phyloP scores from a whole-genome alignment of 2,329 filamentous ascomycete species.

The Xylariomycetidae sp. region DNA sequence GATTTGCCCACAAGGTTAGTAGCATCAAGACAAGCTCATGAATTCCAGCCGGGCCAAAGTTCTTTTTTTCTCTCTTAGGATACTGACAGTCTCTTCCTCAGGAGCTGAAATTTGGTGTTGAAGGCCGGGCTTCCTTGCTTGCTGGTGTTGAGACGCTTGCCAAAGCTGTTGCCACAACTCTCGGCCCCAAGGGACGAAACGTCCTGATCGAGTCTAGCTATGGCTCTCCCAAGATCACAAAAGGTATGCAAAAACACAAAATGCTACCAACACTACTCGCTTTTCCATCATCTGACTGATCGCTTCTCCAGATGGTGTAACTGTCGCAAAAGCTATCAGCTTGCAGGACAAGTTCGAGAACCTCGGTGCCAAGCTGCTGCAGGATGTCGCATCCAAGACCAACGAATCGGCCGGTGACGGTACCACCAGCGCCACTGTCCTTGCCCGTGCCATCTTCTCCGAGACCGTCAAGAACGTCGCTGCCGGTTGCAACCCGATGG shows the following conservation, averaged over 20 bases:
- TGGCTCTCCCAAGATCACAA: constrained; percentile 98
- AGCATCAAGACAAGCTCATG: too few relatives aligned
- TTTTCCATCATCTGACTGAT: too few relatives aligned
- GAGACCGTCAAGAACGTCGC: constrained; percentile 99
- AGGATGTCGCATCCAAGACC: constrained; percentile 98
- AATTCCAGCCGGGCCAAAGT: too few relatives aligned
- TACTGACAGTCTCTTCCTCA: constrained; percentile 34
- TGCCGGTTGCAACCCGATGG: constrained; percentile 99
- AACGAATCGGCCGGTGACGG: constrained; percentile 99
- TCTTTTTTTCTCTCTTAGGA: too few relatives aligned
- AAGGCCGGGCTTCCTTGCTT: constrained; percentile 82
- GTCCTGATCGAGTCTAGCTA: constrained; percentile 98
- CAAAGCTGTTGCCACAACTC: constrained; percentile 90
- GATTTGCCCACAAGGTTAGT: constrained; percentile 93
- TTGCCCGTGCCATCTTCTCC: constrained; percentile 97
- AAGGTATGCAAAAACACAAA: constrained; percentile 70
- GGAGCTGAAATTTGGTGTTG: constrained; percentile 98
- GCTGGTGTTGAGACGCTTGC: constrained; percentile 95
- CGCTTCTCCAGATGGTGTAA: constrained; percentile 74
- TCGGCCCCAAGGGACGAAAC: constrained; percentile 97
- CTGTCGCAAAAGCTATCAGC: constrained; percentile 81
- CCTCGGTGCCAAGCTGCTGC: constrained; percentile 90
- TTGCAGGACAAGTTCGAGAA: constrained; percentile 99
- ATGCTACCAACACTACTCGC: too few relatives aligned
- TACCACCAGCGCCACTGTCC: constrained; percentile 95